Conservation (phyloP, 805 yeast genomes). For the Candida easanensis region DNA sequence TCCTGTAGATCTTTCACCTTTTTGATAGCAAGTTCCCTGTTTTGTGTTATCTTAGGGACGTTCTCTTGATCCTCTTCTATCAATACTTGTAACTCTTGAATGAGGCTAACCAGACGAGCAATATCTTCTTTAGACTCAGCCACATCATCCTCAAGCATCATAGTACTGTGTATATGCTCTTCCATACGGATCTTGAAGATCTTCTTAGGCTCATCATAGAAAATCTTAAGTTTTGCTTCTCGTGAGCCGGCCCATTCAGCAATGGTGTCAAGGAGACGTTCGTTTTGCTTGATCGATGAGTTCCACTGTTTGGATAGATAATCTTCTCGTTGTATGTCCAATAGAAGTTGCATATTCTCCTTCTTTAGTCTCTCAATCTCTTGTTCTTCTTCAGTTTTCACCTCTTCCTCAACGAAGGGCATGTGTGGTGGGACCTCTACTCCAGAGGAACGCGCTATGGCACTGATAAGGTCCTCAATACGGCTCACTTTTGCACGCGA, state of each 20-base stretch:
- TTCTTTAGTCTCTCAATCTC: conserved; percentile 22
- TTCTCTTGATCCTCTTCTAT: conserved; percentile 6
- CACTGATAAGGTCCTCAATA: conserved; percentile 19
- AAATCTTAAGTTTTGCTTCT: background rate
- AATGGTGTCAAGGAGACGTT: conserved; percentile 24
- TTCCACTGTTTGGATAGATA: conserved; percentile 29
- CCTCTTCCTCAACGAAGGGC: background rate
- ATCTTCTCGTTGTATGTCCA: conserved; percentile 35
- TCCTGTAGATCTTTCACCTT: conserved; percentile 3
- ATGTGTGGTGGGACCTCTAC: conserved; percentile 16
- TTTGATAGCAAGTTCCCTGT: background rate
- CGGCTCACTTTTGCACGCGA: conserved; percentile 15
- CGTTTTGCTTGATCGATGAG: conserved; percentile 26
- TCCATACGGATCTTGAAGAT: background rate
- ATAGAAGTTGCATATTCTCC: conserved; percentile 27
- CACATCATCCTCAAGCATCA: conserved; percentile 1
- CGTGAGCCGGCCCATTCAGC: conserved; percentile 4
- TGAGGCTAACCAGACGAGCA: background rate
- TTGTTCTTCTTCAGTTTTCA: conserved; percentile 10
- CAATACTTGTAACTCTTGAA: conserved; percentile 4
- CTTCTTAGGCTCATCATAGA: background rate
- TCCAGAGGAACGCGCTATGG: conserved; percentile 13
- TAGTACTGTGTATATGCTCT: conserved; percentile 1
- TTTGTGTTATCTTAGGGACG: background rate
- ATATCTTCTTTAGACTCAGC: conserved; percentile 3